A percentile compares a stretch with the other conserved stretches of the same genome.
Conservation (phyloP, 805 yeast genomes). For the Deakozyma indianensis region DNA sequence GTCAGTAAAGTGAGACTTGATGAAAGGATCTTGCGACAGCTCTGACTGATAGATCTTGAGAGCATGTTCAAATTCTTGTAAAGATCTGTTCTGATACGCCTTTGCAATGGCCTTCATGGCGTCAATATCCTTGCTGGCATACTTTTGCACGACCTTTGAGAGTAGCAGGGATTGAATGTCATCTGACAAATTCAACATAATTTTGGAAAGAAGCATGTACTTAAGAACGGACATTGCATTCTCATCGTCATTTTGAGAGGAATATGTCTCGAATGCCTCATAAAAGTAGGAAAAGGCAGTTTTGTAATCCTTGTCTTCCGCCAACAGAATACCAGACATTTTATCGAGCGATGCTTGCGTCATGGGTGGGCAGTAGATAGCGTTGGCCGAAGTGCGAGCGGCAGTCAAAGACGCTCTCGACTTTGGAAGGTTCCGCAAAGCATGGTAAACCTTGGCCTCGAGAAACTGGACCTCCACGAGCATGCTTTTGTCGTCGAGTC, state of each 20-base stretch:
- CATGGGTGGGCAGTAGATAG: slow-evolving; percentile 88
- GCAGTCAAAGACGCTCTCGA: slow-evolving; percentile 85
- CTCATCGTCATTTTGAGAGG: slow-evolving; percentile 33
- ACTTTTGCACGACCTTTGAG: slow-evolving; percentile 60
- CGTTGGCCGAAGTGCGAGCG: slow-evolving; percentile 94
- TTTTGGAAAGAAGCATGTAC: slow-evolving; percentile 83
- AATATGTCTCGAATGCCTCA: slow-evolving; percentile 87
- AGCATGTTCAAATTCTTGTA: slow-evolving; percentile 82
- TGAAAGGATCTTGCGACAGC: slow-evolving; percentile 72
- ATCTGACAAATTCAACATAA: slow-evolving; percentile 77
- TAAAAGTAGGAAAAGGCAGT: slow-evolving; percentile 92
- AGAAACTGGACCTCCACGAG: slow-evolving; percentile 89
- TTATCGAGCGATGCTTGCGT: slow-evolving; percentile 89
- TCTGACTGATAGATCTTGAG: slow-evolving; percentile 53
- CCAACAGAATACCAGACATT: slow-evolving; percentile 90
- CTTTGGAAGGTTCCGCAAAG: slow-evolving; percentile 80
- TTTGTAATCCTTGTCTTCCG: slow-evolving; percentile 92
- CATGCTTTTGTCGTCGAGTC: slow-evolving; percentile 88
- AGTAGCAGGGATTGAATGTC: slow-evolving; percentile 70
- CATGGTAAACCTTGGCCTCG: slow-evolving; percentile 82
- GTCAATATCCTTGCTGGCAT: slow-evolving; percentile 74
- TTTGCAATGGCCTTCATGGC: slow-evolving; percentile 90
- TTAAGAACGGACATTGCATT: slow-evolving; percentile 65
- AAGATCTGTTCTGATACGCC: slow-evolving; percentile 80
- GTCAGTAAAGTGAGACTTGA: slow-evolving; percentile 83